Evolutionary conservation across 2,329 filamentous ascomycete species (phyloP), one percentile per base, ranked within the genome.

Genomic region (Aspergillus tubingensis): DNA sequence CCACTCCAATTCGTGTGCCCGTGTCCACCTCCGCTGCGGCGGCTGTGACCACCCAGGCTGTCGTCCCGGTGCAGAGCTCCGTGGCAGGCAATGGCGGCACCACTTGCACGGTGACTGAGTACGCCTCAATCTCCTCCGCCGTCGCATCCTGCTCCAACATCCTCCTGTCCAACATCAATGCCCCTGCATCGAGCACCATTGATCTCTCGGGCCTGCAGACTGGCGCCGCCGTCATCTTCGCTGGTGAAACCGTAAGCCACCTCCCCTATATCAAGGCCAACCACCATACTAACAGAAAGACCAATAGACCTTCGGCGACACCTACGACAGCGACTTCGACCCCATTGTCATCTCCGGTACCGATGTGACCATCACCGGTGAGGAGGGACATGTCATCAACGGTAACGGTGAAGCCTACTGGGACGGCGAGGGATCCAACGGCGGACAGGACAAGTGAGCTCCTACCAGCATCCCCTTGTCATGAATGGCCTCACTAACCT

Each of bases 371-470:
- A 75, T 81, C 56, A 77, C 72, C 13, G 77, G 77, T 32, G 67
- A 68, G 1, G 50, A 62, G 3, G 76, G 70, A 13, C 73, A 74
- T 39, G 63, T 75, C 11, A 74, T 79, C 41, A 71, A 79, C 58
- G 76, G 76, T 44, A 77, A 78, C 53, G 79, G 78, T 3, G 68
- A 69, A 19, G 66, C 69, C n/a, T 81, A 78, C 69, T 80, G 79
- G 78, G 79, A 81, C 60, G 78, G 78, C 5, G 64, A 78, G 15
- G 81, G 80, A 15, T 76, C 73, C n/a, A 83, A 83, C 57, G 80
- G 80, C n/a, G 79, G 80, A 3, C 67, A 68, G 13, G 57, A 60
- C 27, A 62, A 62, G 60, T 62, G 19, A 39, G 32, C n/a, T 21
- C 36, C 4, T 32, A 15, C 13, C 36, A 17, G 10, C 23, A 27